Evolutionary conservation across 2,329 filamentous ascomycete species (phyloP).

Genomic region (Fusarium sp.): DNA sequence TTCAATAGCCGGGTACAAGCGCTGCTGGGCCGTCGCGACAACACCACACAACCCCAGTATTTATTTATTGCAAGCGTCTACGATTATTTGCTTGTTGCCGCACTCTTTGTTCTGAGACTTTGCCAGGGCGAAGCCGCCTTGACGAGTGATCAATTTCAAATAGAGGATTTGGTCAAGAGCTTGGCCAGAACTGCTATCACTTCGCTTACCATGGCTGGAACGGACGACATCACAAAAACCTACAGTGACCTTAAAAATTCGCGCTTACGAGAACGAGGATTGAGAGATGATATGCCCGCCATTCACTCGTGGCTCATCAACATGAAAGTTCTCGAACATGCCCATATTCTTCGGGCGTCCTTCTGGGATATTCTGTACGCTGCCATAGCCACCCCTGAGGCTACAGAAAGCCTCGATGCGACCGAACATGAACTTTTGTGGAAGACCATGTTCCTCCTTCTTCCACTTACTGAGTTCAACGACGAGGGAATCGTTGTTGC

Average conservation of each 20-base stretch:
- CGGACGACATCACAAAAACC: slow-evolving; percentile 57
- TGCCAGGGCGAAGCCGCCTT: slow-evolving; percentile 54
- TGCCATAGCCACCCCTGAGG: slow-evolving; percentile 54
- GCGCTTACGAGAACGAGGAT: slow-evolving; percentile 63
- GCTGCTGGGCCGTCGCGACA: slow-evolving; percentile 18
- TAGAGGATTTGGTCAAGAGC: slow-evolving; percentile 63
- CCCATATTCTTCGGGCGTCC: slow-evolving; percentile 62
- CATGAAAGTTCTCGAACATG: slow-evolving; percentile 65
- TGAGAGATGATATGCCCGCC: slow-evolving; percentile 59
- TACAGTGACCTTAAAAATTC: slow-evolving; percentile 63
- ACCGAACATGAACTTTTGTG: slow-evolving; percentile 67
- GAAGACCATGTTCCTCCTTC: slow-evolving; percentile 69
- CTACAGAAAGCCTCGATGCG: slow-evolving; percentile 56
- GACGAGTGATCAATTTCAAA: slow-evolving; percentile 54
- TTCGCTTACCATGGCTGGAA: slow-evolving; percentile 58
- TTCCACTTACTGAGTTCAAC: slow-evolving; percentile 73
- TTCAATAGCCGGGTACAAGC: slow-evolving; percentile 54
- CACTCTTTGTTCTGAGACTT: slow-evolving; percentile 56
- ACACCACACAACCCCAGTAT: slow-evolving; percentile 1
- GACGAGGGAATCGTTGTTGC: slow-evolving; percentile 61
- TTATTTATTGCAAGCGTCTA: slow-evolving; percentile 45
- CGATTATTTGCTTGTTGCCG: slow-evolving; percentile 50
- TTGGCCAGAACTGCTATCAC: slow-evolving; percentile 55
- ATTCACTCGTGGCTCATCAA: slow-evolving; percentile 70
- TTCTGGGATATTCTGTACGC: slow-evolving; percentile 72